Conservation (phyloP, 805 yeast genomes). For the Candida tammaniensis region DNA sequence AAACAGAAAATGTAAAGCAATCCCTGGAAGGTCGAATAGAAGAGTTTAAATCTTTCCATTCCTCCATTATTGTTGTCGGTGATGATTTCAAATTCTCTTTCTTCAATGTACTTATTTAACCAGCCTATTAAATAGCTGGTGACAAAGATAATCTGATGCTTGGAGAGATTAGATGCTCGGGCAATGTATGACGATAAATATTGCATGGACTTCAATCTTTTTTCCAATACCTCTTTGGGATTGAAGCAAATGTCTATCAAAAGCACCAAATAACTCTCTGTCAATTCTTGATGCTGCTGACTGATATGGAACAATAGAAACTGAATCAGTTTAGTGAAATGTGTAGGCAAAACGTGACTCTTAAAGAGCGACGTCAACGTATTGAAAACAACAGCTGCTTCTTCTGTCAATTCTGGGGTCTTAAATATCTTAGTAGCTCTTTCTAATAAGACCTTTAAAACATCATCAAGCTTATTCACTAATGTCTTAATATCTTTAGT, state of each 20-base stretch:
- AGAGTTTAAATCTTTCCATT: conserved; percentile 88
- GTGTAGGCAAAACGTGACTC: conserved; percentile 85
- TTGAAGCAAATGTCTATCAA: conserved; percentile 82
- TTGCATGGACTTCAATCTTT: conserved; percentile 85
- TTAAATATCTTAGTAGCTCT: conserved; percentile 50
- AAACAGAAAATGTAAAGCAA: conserved; percentile 89
- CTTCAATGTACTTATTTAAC: conserved; percentile 76
- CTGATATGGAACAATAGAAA: conserved; percentile 77
- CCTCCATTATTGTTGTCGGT: conserved; percentile 42
- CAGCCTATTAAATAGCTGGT: conserved; percentile 80
- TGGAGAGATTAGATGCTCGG: conserved; percentile 70
- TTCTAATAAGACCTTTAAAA: conserved; percentile 56
- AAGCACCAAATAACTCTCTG: conserved; percentile 80
- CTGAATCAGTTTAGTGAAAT: conserved; percentile 85
- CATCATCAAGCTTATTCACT: conserved; percentile 67
- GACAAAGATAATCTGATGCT: conserved; percentile 74
- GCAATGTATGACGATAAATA: conserved; percentile 89
- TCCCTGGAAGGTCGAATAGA: conserved; percentile 90
- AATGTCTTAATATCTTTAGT: conserved; percentile 50
- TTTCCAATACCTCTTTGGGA: conserved; percentile 63
- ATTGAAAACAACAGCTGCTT: conserved; percentile 66
- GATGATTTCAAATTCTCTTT: conserved; percentile 77
- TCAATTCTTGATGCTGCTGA: conserved; percentile 76
- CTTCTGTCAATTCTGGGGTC: conserved; percentile 18
- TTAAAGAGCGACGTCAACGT: conserved; percentile 75